Base-by-base conservation (phyloP, 352 stramenopile species). In the Globisporangium uncinulatum region DNA sequence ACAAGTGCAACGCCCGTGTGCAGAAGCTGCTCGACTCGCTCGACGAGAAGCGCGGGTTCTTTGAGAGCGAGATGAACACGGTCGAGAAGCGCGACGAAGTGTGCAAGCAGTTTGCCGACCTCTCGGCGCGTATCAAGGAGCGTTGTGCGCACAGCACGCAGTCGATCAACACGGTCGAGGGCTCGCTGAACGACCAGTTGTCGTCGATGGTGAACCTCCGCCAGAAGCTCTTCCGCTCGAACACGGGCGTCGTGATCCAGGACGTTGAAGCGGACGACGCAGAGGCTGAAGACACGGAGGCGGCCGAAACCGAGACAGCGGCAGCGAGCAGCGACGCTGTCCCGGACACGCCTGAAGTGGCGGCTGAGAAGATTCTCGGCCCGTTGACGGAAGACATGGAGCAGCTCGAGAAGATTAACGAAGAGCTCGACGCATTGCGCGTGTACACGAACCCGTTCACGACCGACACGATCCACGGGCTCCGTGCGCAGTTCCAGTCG, bases 391-490 rank as follows among this genome's bases (percentile, higher is more conserved):
- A 83, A 9, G 73, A 93, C 49, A 93, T 97, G 78, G 82, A 94
- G 24, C 73, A 79, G 57, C 65, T 96, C 4, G 85, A 97, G 59
- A 69, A 79, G 51, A 81, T 95, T 44, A 90, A 86, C 57, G 83
- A 95, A 10, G 70, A 88, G 58, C 64, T 95, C 48, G 84, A 95
- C 62, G 63, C 65, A 2, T 70, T 95, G n/a, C 70, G 83, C 55
- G 85, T 97, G 52, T 91, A 94, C 61, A 74, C 85, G 39, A 97
- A 97, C 76, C 76, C 82, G 15, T 94, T 92, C 63, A 96, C 88
- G 37, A 93, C 83, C 11, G 84, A 97, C 54, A 97, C 87, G 20
- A 95, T 97, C 58, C 89, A 95, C 56, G 83, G 73, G 17, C 69
- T 95, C 24, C 85, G 87, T 44, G 84, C 85, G 4, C 78, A 93